Conservation (phyloP, 192 early-diverging fungal species). For the Entomortierella parvispora region DNA sequence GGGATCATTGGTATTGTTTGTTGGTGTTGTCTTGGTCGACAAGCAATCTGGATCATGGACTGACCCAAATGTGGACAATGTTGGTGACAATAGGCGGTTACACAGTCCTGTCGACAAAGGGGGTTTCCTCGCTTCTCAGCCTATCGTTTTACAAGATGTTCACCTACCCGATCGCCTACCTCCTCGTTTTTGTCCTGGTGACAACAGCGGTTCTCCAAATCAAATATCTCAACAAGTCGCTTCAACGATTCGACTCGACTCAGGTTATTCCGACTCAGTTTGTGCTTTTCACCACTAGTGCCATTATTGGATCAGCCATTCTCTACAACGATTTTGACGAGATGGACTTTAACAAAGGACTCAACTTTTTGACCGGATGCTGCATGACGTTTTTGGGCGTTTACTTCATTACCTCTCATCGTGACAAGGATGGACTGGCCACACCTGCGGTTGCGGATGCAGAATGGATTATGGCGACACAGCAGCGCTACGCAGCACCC, state of each 20-base stretch:
- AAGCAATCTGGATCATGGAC: constrained; percentile 10
- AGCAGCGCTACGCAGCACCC: constrained; percentile 13
- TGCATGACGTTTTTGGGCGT: constrained; percentile 72
- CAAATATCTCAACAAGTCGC: constrained; percentile 72
- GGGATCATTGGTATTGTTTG: background rate
- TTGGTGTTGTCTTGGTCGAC: background rate
- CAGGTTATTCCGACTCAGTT: constrained; percentile 83
- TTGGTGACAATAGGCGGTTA: constrained; percentile 63
- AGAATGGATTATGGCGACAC: constrained; percentile 26
- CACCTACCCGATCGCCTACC: constrained; percentile 70
- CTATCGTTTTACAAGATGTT: constrained; percentile 72
- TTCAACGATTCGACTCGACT: constrained; percentile 72
- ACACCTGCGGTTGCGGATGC: background rate
- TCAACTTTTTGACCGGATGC: constrained; percentile 67
- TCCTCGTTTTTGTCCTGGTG: constrained; percentile 66
- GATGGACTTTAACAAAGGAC: constrained; percentile 55
- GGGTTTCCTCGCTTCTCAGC: constrained; percentile 72
- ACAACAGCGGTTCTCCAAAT: constrained; percentile 73
- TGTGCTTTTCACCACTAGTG: constrained; percentile 76
- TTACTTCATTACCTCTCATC: constrained; percentile 72
- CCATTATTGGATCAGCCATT: constrained; percentile 74
- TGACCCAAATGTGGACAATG: background rate
- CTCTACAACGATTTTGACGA: constrained; percentile 75
- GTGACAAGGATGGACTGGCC: constrained; percentile 27
- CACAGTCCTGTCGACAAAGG: constrained; percentile 78